Percentiles rank a stretch among this genome's conserved stretches.
phyloP scores from a whole-genome alignment of 1,139 yeast genomes.

The Arxiozyma slooffiae region DNA sequence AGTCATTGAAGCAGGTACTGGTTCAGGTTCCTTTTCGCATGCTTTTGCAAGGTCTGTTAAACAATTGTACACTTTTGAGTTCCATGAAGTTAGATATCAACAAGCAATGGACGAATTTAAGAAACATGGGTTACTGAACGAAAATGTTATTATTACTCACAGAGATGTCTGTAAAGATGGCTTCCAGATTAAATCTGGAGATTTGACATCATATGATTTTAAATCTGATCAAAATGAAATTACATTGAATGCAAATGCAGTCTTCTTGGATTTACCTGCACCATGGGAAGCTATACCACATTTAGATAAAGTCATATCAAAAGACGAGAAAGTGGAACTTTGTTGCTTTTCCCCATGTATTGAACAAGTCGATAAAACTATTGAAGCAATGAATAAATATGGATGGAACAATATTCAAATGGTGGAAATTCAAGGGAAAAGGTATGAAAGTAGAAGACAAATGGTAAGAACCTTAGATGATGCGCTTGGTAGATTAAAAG shows the following conservation, averaged over 20 bases:
- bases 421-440: slow-evolving; percentile 80
- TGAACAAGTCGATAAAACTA: slow-evolving; percentile 87
- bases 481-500: slow-evolving; percentile 70
- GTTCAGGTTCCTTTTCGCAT: slow-evolving; percentile 93
- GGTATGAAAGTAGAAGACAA: slow-evolving; percentile 86
- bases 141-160: slow-evolving; percentile 57
- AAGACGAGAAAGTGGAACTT: slow-evolving; percentile 47
- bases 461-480: slow-evolving; percentile 78
- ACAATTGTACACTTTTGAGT: slow-evolving; percentile 73
- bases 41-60: slow-evolving; percentile 84
- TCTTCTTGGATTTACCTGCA: slow-evolving; percentile 87
- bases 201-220: slow-evolving; percentile 28
- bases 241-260: slow-evolving; percentile 50
- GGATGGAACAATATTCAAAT: slow-evolving; percentile 90
- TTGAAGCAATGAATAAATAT: slow-evolving; percentile 56
- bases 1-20: slow-evolving; percentile 96
- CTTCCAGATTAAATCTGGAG: slow-evolving; percentile 43
- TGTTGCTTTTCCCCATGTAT: slow-evolving; percentile 98
- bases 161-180: slow-evolving; percentile 90
- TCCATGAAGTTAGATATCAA: slow-evolving; percentile 70
- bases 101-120: slow-evolving; percentile 74
- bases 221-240: slow-evolving; percentile 14
- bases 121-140: slow-evolving; percentile 51
- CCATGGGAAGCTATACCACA: slow-evolving; percentile 96
- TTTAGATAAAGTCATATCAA: slow-evolving; percentile 50